Evolutionary conservation across 768 basidiomycete species (phyloP).

Genomic region (Saitozyma podzolica): DNA sequence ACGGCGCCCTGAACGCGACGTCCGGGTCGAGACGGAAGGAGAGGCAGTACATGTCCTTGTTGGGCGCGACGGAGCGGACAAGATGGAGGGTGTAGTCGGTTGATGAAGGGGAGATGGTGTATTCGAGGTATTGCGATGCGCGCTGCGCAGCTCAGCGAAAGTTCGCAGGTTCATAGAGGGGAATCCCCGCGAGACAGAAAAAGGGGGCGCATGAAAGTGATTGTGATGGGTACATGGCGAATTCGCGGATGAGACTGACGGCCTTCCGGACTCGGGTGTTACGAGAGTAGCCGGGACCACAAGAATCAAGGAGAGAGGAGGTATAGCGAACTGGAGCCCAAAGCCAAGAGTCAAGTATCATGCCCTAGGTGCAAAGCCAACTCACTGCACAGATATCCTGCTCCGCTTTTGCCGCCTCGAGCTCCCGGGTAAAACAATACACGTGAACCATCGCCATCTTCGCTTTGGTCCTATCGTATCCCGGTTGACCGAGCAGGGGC

Average conservation of each 20-base stretch:
- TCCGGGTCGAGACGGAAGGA: slow-evolving; percentile 71
- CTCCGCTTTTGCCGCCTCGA: slow-evolving; percentile 67
- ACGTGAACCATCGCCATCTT: slow-evolving; percentile 89
- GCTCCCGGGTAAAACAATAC: slow-evolving; percentile 90
- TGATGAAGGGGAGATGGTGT: slow-evolving; percentile 55
- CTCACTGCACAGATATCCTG: slow-evolving; percentile 78
- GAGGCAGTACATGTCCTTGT: slow-evolving; percentile 97
- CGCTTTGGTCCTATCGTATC: slow-evolving; percentile 58
- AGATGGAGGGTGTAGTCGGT: slow-evolving; percentile 60
- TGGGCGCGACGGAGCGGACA: slow-evolving; percentile 90
- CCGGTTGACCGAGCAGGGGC: slow-evolving; percentile 53
- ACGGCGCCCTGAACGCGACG: slow-evolving; percentile 49
- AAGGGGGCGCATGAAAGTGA: no score
- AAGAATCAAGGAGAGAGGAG: not conserved
- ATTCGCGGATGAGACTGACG: no score
- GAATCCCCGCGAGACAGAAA: no score
- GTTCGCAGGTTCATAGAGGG: no score
- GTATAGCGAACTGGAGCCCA: not conserved
- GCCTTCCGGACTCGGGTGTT: no score
- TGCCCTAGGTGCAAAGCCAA: slow-evolving; percentile 5
- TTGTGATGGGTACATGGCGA: no score
- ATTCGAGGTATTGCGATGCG: slow-evolving; percentile 67
- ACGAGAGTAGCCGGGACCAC: no score
- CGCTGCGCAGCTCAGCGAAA: slow-evolving; percentile 57
- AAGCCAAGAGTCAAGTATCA: not conserved